These are phyloP conservation scores for Leishmania tarentolae DNA, from an alignment of 208 protist genomes.

Conservation along the genomic window DNA sequence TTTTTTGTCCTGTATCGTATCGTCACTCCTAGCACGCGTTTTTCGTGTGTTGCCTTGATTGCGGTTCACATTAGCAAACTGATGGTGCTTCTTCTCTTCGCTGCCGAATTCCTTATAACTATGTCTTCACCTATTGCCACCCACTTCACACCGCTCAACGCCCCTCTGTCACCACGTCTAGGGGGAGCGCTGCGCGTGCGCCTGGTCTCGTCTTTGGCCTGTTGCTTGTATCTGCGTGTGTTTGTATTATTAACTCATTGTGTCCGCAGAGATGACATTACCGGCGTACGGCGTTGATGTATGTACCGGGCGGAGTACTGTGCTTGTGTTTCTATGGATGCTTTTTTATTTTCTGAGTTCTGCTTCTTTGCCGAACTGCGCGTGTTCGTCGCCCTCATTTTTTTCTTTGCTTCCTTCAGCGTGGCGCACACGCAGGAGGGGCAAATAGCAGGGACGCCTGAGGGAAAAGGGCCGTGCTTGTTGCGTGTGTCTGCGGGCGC, in stretches of 20 bases:
- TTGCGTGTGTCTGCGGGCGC: neutral
- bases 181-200: neutral
- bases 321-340: neutral
- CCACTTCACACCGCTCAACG: no score
- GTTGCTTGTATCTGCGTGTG: conserved; percentile 3
- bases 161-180: neutral
- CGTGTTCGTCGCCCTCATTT: neutral
- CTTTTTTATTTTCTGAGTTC: neutral
- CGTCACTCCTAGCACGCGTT: conserved; percentile 1
- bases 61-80: neutral
- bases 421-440: no score
- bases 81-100: neutral
- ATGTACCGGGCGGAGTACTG: neutral
- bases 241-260: neutral
- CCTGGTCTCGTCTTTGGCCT: neutral
- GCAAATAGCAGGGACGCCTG: neutral
- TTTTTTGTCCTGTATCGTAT: conserved; percentile 8
- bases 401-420: neutral
- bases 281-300: neutral
- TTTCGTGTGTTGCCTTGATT: neutral
- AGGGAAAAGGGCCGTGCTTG: neutral
- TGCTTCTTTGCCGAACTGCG: neutral
- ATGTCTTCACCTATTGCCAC: neutral
- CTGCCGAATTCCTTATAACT: neutral
- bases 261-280: neutral